Percentiles rank a stretch among this genome's conserved stretches.
These are phyloP conservation scores for Neurospora cerealis DNA, from an alignment of 495 filamentous ascomycete genomes.

Conservation along the genomic window DNA sequence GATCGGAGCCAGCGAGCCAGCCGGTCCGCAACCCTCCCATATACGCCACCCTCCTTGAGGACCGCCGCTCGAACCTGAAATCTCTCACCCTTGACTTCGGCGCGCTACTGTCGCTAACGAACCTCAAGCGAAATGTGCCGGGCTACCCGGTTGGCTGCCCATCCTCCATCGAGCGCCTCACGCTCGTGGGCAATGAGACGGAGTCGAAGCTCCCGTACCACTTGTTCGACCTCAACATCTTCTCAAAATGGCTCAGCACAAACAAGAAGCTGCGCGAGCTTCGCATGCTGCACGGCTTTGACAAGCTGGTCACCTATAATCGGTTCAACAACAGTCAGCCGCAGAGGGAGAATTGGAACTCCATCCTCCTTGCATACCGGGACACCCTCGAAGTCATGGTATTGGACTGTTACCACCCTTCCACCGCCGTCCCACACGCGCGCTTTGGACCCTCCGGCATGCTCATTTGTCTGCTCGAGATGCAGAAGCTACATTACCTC, in stretches of 20 bases:
- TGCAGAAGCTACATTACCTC: too few relatives aligned
- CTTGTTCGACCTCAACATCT: background rate
- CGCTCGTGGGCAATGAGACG: background rate
- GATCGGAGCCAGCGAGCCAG: background rate
- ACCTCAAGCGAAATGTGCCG: fast-evolving
- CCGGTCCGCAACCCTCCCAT: background rate
- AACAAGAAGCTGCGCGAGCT: background rate
- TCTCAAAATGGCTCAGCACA: background rate
- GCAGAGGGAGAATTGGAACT: fast-evolving
- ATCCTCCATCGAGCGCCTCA: background rate
- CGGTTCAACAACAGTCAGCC: background rate
- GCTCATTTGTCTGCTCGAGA: too few relatives aligned
- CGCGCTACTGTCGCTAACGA: background rate
- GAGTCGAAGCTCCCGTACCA: background rate
- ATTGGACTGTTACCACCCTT: background rate
- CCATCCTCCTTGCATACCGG: fast-evolving
- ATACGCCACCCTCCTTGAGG: fast-evolving
- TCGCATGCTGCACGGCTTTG: background rate
- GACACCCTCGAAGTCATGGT: background rate
- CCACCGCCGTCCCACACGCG: too few relatives aligned
- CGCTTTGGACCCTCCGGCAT: too few relatives aligned
- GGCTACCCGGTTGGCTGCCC: background rate
- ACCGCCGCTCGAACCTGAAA: background rate
- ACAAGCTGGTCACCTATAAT: background rate
- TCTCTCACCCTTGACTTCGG: background rate